phyloP scores from a whole-genome alignment of 768 basidiomycete species.

The Naganishia onofrii region DNA sequence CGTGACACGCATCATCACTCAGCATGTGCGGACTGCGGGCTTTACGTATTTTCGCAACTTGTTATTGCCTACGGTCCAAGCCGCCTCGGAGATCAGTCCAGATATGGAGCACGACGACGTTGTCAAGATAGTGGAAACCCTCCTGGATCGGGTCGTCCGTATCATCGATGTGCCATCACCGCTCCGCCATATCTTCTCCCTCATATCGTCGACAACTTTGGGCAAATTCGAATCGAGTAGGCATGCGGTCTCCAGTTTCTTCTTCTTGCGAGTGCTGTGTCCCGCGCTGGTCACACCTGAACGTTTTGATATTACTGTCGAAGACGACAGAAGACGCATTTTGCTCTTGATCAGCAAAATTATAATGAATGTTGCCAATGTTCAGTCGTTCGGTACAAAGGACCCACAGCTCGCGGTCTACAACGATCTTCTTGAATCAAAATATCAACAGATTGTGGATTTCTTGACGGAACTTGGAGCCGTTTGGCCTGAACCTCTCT shows the following conservation, averaged over 20 bases:
- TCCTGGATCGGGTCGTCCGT: conserved; percentile 41
- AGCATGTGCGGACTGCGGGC: conserved; percentile 83
- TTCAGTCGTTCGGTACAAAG: conserved; percentile 80
- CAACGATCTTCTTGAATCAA: conserved; percentile 62
- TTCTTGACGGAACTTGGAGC: conserved; percentile 45
- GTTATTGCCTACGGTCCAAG: conserved; percentile 71
- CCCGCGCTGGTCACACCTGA: conserved; percentile 86
- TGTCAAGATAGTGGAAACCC: conserved; percentile 55
- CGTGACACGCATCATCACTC: conserved; percentile 78
- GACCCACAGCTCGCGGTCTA: conserved; percentile 79
- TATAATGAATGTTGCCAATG: conserved; percentile 89
- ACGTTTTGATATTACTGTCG: conserved; percentile 72
- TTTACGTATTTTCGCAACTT: conserved; percentile 84
- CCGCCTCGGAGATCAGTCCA: conserved; percentile 59
- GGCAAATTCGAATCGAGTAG: conserved; percentile 42
- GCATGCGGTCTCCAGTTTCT: conserved; percentile 65
- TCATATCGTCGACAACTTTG: conserved; percentile 23
- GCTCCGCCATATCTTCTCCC: conserved; percentile 19
- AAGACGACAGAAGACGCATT: conserved; percentile 70
- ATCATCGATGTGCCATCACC: conserved; percentile 19
- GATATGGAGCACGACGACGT: conserved; percentile 26
- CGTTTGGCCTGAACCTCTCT: conserved; percentile 11
- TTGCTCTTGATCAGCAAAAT: conserved; percentile 85
- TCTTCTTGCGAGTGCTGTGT: conserved; percentile 90
- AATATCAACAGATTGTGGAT: conserved; percentile 45